Conservation (phyloP, 768 basidiomycete species). For the Harrya chromipes region DNA sequence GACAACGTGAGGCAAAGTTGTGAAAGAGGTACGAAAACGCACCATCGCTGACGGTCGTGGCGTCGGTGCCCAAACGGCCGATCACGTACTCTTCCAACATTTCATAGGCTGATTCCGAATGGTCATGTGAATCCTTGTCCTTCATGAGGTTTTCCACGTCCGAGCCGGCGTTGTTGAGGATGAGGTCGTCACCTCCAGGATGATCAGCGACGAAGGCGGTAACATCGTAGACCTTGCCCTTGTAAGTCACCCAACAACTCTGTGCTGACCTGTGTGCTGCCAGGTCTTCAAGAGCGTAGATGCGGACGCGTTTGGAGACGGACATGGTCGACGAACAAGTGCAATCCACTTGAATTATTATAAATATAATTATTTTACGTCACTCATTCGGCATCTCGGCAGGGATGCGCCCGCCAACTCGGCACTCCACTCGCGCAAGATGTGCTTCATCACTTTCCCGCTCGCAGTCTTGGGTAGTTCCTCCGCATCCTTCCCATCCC, state of each 20-base stretch:
- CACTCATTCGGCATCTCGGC: constrained; percentile 9
- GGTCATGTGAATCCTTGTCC: constrained; percentile 77
- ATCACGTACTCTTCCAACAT: constrained; percentile 88
- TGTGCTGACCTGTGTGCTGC: constrained; percentile 51
- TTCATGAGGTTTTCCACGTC: constrained; percentile 82
- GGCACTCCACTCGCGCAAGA: constrained; percentile 67
- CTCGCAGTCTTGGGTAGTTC: constrained; percentile 85
- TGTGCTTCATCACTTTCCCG: constrained; percentile 83
- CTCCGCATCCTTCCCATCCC: constrained; percentile 53
- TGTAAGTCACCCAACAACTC: constrained; percentile 82
- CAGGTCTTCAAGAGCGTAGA: constrained; percentile 76
- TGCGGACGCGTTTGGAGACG: constrained; percentile 56
- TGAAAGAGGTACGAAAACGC: constrained; percentile 25
- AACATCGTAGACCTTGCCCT: constrained; percentile 88
- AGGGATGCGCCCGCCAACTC: constrained; percentile 42
- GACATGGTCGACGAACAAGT: constrained; percentile 44
- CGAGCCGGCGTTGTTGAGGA: constrained; percentile 78
- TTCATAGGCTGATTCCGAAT: constrained; percentile 87
- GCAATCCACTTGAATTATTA: not conserved
- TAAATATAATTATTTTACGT: not conserved
- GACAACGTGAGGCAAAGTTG: constrained; percentile 7
- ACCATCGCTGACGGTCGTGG: constrained; percentile 79
- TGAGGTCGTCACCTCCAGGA: constrained; percentile 92
- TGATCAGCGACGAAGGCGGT: constrained; percentile 83
- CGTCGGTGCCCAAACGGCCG: constrained; percentile 75